Evolutionary conservation across 1,284 basidiomycete species (phyloP).

Genomic region (Cystobasidium pallidum): DNA sequence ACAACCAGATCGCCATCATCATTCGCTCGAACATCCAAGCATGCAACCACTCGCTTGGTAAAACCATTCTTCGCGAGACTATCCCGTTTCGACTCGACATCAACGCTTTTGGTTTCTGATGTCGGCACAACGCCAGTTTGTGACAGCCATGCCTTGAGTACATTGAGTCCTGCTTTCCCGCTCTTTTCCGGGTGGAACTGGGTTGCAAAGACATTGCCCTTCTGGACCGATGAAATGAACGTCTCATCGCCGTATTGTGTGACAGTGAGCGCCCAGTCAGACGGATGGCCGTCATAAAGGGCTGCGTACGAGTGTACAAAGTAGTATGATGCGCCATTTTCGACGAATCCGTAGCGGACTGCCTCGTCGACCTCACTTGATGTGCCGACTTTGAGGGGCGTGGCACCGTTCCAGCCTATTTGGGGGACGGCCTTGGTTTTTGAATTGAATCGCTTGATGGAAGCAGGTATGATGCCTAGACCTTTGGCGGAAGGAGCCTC

Average conservation of each 20-base stretch:
- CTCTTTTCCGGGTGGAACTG: slow-evolving; percentile 99
- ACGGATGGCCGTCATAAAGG: slow-evolving; percentile 64
- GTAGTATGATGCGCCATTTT: slow-evolving; percentile 72
- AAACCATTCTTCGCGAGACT: slow-evolving; percentile 62
- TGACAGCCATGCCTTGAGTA: slow-evolving; percentile 82
- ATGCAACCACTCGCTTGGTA: slow-evolving; percentile 94
- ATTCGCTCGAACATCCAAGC: slow-evolving; percentile 96
- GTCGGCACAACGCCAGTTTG: slow-evolving; percentile 55
- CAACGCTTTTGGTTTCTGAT: slow-evolving; percentile 5
- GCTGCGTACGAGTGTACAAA: slow-evolving; percentile 97
- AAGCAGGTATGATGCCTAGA: slow-evolving; percentile 72
- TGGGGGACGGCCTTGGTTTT: slow-evolving; percentile 87
- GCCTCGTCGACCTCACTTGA: slow-evolving; percentile 55
- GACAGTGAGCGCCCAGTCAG: slow-evolving; percentile 77
- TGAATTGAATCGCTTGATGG: slow-evolving; percentile 68
- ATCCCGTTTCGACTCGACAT: slow-evolving; percentile 28
- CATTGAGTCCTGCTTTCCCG: slow-evolving; percentile 80
- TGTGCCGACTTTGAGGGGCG: slow-evolving; percentile 47
- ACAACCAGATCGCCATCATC: slow-evolving; percentile 96
- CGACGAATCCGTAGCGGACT: slow-evolving; percentile 59
- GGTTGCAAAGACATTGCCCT: slow-evolving; percentile 85
- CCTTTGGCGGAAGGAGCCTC: slow-evolving; percentile 69
- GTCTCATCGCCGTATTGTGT: slow-evolving; percentile 92
- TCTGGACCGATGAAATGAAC: slow-evolving; percentile 84
- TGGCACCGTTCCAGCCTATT: slow-evolving; percentile 93